Evolutionary conservation across 306 rosid genomes (phyloP), one percentile per base, ranked within the genome.

Genomic region (Vigna hirtella): DNA sequence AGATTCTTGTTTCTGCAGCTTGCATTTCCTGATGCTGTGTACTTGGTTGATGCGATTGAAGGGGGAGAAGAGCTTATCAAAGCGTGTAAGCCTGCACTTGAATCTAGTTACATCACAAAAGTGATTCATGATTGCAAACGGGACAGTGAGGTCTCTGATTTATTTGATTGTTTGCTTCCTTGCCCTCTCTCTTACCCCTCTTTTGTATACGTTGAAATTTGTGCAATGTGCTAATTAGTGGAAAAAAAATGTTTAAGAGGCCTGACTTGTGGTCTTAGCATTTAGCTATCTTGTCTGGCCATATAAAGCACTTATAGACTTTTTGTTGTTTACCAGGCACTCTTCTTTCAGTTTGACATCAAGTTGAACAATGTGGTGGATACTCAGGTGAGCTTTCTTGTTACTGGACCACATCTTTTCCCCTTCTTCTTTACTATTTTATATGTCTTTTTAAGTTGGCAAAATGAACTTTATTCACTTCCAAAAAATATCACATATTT

Each of bases 111-210:
- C 85, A 84, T 96, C 90, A 91, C 91, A 58, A 96, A 96, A 91
- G 99, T 93, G 82, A 91, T 96, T 88, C 99, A 96, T 70, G 99
- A 96, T 84, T 96, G 99, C 93, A 96, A 90, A 90, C 90, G 99
- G 72, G 99, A 96, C 36, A 93, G 99, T 55, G 99, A 96, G 98
- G 99, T 96, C 82, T 83, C 82, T 77, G 77, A 70, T 79, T 63
- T 24, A 74, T 86, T 81, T 77, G 57, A 58, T 70, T 70, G 50
- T 57, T 59, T 65, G 13, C 63, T 59, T 51, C 32, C 68, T 66
- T 51, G 20, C 70, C 4, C 42, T 66, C 32, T 18, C 73, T 4
- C 52, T 66, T 51, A 18, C 51, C 14, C 11, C 16, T 10, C 49
- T 38, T 55, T 59, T 63, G 20, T 77, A 72, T 57, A 36, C 43